Conservation (phyloP, 208 protist species). For the Crithidia thermophila region DNA sequence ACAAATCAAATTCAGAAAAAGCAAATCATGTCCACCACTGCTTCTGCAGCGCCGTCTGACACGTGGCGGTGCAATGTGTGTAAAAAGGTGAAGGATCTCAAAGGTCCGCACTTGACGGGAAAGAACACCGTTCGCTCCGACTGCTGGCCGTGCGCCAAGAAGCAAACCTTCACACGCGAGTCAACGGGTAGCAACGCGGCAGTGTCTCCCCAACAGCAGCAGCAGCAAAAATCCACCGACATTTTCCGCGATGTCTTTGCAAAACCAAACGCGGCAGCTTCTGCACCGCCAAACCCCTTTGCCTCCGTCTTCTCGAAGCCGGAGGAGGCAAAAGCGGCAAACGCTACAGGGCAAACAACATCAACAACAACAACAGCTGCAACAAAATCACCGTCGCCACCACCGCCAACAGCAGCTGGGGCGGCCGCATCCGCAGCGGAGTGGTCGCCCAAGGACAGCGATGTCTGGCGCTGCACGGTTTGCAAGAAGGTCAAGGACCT, state of each 20-base stretch:
- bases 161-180: conserved; percentile 47
- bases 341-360: no score
- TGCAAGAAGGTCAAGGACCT: no score
- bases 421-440: background rate
- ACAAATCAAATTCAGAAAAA: no score
- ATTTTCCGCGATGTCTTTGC: no score
- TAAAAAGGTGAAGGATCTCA: conserved; percentile 53
- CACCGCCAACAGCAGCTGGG: background rate
- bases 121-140: conserved; percentile 50
- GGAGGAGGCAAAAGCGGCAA: no score
- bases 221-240: conserved; percentile 7
- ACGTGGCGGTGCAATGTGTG: conserved; percentile 53
- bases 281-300: background rate
- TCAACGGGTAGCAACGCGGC: no score
- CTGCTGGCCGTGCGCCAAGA: conserved; percentile 59
- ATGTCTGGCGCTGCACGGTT: no score
- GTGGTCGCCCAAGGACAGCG: background rate
- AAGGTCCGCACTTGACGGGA: conserved; percentile 39
- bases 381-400: no score
- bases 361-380: no score
- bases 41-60: background rate
- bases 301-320: no score
- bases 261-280: no score
- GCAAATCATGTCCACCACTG: no score
- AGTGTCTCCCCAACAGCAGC: conserved; percentile 28